Evolutionary conservation across 2,329 filamentous ascomycete genomes (phyloP).

Genomic region (Lecanicillium sp.): DNA sequence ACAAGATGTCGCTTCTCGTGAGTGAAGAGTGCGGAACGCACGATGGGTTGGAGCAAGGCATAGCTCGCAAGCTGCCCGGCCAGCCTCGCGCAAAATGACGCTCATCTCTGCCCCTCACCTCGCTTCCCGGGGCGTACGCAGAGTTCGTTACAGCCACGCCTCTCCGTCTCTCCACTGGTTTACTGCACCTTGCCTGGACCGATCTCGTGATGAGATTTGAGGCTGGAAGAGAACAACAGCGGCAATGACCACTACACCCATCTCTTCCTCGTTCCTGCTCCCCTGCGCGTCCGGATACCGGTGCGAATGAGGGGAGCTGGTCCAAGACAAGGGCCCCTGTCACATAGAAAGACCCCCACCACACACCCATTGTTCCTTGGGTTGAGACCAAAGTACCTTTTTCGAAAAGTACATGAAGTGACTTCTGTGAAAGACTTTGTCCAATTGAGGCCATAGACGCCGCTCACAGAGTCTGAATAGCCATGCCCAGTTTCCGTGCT

Average conservation of each 20-base stretch:
- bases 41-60: too few relatives aligned
- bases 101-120: too few relatives aligned
- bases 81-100: too few relatives aligned
- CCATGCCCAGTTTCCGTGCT: neutral
- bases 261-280: neutral
- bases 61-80: too few relatives aligned
- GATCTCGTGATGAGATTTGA: constrained; percentile 5
- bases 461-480: too few relatives aligned
- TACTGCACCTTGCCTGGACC: constrained; percentile 3
- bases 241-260: neutral
- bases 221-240: neutral
- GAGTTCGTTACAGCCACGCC: too few relatives aligned
- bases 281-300: neutral
- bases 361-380: neutral
- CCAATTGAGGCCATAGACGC: neutral
- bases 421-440: neutral
- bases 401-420: neutral
- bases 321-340: neutral
- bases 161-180: too few relatives aligned
- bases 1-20: too few relatives aligned
- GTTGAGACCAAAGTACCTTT: neutral
- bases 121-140: neutral
- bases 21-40: too few relatives aligned
- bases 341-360: neutral
- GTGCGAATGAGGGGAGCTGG: neutral